phyloP scores from a whole-genome alignment of 2,329 filamentous ascomycete genomes.

The Colletotrichum siamense region DNA sequence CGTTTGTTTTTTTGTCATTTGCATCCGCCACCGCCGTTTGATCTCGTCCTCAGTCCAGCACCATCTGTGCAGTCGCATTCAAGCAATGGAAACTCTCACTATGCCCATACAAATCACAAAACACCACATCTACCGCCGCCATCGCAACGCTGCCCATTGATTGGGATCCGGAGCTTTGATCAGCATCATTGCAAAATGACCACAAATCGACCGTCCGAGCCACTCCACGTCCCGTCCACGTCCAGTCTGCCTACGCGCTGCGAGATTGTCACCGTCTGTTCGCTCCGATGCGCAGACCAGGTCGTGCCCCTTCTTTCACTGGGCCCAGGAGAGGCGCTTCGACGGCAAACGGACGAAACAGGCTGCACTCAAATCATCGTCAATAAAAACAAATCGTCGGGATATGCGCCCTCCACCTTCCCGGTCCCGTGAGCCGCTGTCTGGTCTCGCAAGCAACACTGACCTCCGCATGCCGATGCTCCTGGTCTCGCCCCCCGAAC shows the following conservation, averaged over 20 bases:
- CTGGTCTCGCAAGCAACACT: neutral
- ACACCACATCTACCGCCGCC: neutral
- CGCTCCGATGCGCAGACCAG: neutral
- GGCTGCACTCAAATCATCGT: neutral
- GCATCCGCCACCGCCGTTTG: neutral
- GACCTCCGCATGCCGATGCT: neutral
- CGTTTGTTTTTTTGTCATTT: neutral
- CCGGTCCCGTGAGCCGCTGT: neutral
- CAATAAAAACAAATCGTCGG: neutral
- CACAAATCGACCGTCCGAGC: neutral
- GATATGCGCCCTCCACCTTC: neutral
- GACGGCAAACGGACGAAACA: neutral
- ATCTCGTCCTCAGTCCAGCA: neutral
- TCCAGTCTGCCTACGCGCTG: neutral
- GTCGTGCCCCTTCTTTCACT: neutral
- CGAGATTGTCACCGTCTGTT: slow-evolving; percentile 11
- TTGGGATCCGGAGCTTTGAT: neutral
- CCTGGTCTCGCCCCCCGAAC: neutral
- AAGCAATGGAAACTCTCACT: neutral
- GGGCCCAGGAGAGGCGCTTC: neutral
- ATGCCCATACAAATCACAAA: neutral
- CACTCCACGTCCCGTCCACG: neutral
- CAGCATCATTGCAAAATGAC: neutral
- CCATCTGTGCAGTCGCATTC: neutral
- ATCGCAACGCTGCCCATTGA: neutral